Conservation (phyloP, 1,139 yeast species). For the Ashbya aceris region DNA sequence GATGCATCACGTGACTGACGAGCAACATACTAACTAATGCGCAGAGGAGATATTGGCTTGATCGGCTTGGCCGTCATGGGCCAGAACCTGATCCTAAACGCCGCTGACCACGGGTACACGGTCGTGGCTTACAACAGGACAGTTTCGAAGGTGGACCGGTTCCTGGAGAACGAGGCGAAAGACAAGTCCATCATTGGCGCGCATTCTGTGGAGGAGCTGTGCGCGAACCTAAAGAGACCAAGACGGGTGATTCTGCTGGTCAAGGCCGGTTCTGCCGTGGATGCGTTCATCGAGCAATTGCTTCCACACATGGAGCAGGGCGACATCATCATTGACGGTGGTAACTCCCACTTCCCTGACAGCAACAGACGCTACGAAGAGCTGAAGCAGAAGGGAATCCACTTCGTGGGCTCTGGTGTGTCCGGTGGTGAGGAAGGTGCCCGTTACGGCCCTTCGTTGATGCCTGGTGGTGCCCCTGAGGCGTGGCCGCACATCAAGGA, state of each 20-base stretch:
- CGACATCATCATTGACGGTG: constrained; percentile 98
- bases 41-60: constrained; percentile 85
- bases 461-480: constrained; percentile 98
- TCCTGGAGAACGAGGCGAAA: constrained; percentile 90
- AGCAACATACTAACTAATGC: not conserved
- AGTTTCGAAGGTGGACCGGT: constrained; percentile 87
- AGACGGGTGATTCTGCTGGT: constrained; percentile 90
- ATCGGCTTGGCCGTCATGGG: constrained; percentile 99
- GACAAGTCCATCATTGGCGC: constrained; percentile 95
- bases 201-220: constrained; percentile 80
- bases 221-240: constrained; percentile 88
- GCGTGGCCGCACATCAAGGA: constrained; percentile 99
- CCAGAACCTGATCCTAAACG: constrained; percentile 93
- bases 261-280: constrained; percentile 96
- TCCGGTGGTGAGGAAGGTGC: constrained; percentile 99
- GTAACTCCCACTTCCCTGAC: constrained; percentile 99
- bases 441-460: constrained; percentile 95
- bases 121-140: constrained; percentile 99
- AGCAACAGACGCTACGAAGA: constrained; percentile 93
- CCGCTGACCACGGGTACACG: constrained; percentile 96
- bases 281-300: constrained; percentile 78
- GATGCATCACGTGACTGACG: not conserved
- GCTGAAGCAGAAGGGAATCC: constrained; percentile 76
- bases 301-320: constrained; percentile 90
- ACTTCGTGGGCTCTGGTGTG: constrained; percentile 97